Evolutionary conservation across 208 protist genomes (phyloP).

Genomic region (Vickermania spadyakhi): DNA sequence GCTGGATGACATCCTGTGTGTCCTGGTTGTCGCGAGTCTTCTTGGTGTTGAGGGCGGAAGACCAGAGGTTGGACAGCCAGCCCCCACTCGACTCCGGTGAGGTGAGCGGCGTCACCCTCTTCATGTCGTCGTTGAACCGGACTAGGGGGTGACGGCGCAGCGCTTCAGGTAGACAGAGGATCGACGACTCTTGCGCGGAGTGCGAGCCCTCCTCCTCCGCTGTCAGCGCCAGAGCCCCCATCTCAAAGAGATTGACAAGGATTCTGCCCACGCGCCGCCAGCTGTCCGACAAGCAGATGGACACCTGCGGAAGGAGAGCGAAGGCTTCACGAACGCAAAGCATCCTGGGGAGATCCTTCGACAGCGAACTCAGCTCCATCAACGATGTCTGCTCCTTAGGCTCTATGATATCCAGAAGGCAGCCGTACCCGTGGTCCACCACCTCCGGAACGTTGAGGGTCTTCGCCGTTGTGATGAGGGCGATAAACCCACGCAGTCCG

Average conservation of each 20-base stretch:
- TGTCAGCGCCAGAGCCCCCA: slow-evolving; percentile 23
- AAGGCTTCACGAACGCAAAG: slow-evolving; percentile 33
- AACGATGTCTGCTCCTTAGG: slow-evolving; percentile 17
- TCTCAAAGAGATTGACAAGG: slow-evolving; percentile 27
- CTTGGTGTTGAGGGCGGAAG: slow-evolving; percentile 1
- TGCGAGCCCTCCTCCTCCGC: background rate
- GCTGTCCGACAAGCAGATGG: slow-evolving; percentile 17
- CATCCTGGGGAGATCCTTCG: slow-evolving; percentile 23
- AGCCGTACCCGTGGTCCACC: slow-evolving; percentile 27
- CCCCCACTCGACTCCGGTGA: background rate
- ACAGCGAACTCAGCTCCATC: slow-evolving; percentile 24
- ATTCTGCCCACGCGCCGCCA: slow-evolving; percentile 23
- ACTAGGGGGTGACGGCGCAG: background rate
- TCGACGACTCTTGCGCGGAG: background rate
- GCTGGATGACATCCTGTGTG: slow-evolving; percentile 18
- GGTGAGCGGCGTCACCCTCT: background rate
- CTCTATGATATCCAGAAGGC: slow-evolving; percentile 18
- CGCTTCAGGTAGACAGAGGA: background rate
- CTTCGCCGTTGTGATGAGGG: slow-evolving; percentile 14
- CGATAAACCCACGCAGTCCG: slow-evolving; percentile 19
- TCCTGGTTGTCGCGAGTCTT: slow-evolving; percentile 14
- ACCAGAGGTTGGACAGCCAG: background rate
- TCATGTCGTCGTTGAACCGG: background rate
- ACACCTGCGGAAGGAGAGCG: slow-evolving; percentile 19
- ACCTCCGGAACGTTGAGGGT: slow-evolving; percentile 11